Conservation (phyloP, 306 rosid genomes). For the Amphicarpaea edgeworthii region DNA sequence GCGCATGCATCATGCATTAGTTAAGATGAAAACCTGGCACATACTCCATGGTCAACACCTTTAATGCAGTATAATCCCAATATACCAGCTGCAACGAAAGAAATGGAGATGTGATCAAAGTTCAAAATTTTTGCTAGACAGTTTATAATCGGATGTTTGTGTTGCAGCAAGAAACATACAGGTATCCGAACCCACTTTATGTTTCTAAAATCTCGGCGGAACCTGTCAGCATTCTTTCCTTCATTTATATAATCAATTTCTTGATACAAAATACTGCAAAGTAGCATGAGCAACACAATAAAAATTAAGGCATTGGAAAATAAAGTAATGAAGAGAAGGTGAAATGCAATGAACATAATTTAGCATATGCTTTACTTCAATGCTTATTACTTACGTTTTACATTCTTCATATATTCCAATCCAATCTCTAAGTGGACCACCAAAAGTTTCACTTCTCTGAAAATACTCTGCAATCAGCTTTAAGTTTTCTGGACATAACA, state of each 20-base stretch:
- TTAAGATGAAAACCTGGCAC: constrained; percentile 78
- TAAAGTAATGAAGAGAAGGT: constrained; percentile 2
- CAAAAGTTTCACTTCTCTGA: constrained; percentile 83
- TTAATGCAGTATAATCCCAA: constrained; percentile 90
- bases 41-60: constrained; percentile 89
- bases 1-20: constrained; percentile 18
- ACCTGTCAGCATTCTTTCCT: constrained; percentile 90
- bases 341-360: constrained; percentile 2
- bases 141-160: constrained; percentile 25
- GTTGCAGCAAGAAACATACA: constrained; percentile 68
- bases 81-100: constrained; percentile 62
- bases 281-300: constrained; percentile 31
- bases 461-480: constrained; percentile 91
- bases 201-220: constrained; percentile 89
- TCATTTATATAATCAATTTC: constrained; percentile 93
- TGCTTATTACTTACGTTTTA: constrained; percentile 57
- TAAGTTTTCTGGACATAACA: constrained; percentile 64
- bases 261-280: constrained; percentile 84
- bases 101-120: constrained; percentile 9
- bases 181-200: constrained; percentile 95
- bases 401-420: constrained; percentile 89
- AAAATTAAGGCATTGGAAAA: not conserved
- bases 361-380: not conserved
- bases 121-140: not conserved
- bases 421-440: constrained; percentile 86